Percentiles rank a stretch among this genome's conserved stretches.
Evolutionary conservation across 2,329 filamentous ascomycete species (phyloP).

Genomic region (Stemphylium beticola): DNA sequence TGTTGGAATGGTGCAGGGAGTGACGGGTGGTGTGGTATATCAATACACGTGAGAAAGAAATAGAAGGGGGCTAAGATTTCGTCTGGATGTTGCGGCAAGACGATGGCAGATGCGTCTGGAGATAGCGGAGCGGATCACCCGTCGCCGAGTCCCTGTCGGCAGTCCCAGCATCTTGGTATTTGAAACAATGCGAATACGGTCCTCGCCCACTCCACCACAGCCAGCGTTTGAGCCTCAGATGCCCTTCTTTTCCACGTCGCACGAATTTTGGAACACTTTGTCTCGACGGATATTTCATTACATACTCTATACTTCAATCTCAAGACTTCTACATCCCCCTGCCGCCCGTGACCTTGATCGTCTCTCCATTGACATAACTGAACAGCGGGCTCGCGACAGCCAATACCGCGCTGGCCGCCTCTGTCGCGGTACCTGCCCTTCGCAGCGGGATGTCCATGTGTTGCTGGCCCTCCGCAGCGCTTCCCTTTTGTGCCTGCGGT

Average conservation of each 20-base stretch:
- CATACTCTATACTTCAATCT: background rate
- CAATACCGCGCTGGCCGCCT: constrained; percentile 79
- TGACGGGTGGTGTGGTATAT: constrained; percentile 15
- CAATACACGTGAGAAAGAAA: constrained; percentile 12
- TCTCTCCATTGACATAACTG: constrained; percentile 85
- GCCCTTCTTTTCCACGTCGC: background rate
- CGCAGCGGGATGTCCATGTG: constrained; percentile 78
- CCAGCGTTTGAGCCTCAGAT: constrained; percentile 12
- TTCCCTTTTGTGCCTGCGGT: constrained; percentile 51
- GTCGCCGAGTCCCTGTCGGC: constrained; percentile 16
- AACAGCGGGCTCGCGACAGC: constrained; percentile 83
- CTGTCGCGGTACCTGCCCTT: constrained; percentile 76
- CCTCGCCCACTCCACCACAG: constrained; percentile 8
- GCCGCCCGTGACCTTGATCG: constrained; percentile 84
- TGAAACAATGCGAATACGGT: constrained; percentile 17
- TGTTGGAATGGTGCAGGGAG: constrained; percentile 29
- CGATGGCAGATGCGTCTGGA: constrained; percentile 20
- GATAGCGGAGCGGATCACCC: constrained; percentile 25
- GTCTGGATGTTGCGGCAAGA: constrained; percentile 10
- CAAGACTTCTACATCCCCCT: constrained; percentile 61
- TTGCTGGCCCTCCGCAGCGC: constrained; percentile 37
- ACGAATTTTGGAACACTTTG: background rate
- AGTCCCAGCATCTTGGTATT: constrained; percentile 16
- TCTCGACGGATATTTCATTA: background rate
- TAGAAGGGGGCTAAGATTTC: constrained; percentile 6